These are phyloP conservation scores for Spathaspora arborariae DNA, from an alignment of 805 yeast species.

Conservation along the genomic window DNA sequence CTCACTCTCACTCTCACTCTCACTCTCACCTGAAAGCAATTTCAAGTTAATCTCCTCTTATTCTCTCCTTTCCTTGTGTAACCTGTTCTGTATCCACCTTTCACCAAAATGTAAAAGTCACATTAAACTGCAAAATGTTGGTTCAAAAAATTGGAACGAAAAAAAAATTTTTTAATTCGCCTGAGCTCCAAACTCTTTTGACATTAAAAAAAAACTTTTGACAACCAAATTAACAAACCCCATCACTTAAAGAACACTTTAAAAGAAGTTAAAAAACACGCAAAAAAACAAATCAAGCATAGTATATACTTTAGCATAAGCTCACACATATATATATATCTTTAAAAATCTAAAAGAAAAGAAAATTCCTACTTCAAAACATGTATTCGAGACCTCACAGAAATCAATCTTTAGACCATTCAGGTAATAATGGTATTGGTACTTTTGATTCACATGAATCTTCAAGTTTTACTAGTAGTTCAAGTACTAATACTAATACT, in stretches of 20 bases:
- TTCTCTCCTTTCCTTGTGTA: too few relatives aligned
- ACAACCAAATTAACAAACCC: not conserved
- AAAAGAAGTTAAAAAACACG: not conserved
- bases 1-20: too few relatives aligned
- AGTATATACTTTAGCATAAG: not conserved
- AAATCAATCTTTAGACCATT: conserved; percentile 3
- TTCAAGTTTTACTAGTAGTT: not conserved
- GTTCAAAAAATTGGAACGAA: not conserved
- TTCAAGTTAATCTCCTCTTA: too few relatives aligned
- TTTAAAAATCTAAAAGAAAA: not conserved
- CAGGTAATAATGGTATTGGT: not conserved
- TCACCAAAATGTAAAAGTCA: too few relatives aligned
- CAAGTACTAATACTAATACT: not conserved
- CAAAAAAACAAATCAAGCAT: not conserved
- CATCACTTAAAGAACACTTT: not conserved
- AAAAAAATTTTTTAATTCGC: not conserved
- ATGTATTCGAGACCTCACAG: conserved; percentile 8
- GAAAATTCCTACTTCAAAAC: not conserved
- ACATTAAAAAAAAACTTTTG: too few relatives aligned
- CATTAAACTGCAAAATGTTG: not conserved
- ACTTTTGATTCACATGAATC: conserved; percentile 1
- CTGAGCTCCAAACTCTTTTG: too few relatives aligned
- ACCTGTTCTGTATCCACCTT: too few relatives aligned
- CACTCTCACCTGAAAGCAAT: too few relatives aligned
- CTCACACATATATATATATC: too few relatives aligned